Evolutionary conservation across 352 stramenopile species (phyloP).

Genomic region (Globisporangium irregulare): DNA sequence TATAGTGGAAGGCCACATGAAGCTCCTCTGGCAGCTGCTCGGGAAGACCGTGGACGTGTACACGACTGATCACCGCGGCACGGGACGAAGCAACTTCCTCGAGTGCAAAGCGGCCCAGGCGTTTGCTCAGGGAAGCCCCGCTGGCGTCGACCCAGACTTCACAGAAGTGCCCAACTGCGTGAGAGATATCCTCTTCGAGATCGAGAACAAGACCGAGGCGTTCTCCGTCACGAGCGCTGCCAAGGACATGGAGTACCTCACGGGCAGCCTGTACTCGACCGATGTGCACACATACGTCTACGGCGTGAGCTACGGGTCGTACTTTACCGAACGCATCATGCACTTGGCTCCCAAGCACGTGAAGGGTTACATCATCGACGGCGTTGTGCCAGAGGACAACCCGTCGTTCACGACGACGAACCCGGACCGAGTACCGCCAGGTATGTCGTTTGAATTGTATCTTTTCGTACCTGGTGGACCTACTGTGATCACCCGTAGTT

Average conservation of each 20-base stretch:
- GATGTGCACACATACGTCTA: slow-evolving; percentile 16
- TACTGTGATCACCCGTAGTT: too few relatives aligned
- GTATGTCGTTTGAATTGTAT: too few relatives aligned
- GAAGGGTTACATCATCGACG: slow-evolving; percentile 17
- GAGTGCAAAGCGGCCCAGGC: slow-evolving; percentile 6
- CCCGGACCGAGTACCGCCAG: too few relatives aligned
- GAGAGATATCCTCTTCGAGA: slow-evolving; percentile 30
- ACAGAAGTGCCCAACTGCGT: slow-evolving; percentile 6
- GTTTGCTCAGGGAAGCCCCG: neutral
- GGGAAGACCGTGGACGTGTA: slow-evolving; percentile 8
- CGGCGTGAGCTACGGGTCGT: slow-evolving; percentile 25
- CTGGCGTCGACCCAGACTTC: neutral
- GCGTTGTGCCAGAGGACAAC: too few relatives aligned
- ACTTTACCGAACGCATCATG: slow-evolving; percentile 20
- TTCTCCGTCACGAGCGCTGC: slow-evolving; percentile 46
- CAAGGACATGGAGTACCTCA: slow-evolving; percentile 7
- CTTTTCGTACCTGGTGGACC: too few relatives aligned
- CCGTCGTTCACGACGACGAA: too few relatives aligned
- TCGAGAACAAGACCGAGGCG: slow-evolving; percentile 55
- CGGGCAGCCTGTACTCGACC: neutral
- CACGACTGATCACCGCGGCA: slow-evolving; percentile 19
- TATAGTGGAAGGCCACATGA: slow-evolving; percentile 16
- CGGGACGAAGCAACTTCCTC: slow-evolving; percentile 10
- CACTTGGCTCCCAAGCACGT: slow-evolving; percentile 17
- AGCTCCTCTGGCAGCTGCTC: neutral